Conservation (phyloP, 2,329 filamentous ascomycete species). For the Fusarium brachygibbosum region DNA sequence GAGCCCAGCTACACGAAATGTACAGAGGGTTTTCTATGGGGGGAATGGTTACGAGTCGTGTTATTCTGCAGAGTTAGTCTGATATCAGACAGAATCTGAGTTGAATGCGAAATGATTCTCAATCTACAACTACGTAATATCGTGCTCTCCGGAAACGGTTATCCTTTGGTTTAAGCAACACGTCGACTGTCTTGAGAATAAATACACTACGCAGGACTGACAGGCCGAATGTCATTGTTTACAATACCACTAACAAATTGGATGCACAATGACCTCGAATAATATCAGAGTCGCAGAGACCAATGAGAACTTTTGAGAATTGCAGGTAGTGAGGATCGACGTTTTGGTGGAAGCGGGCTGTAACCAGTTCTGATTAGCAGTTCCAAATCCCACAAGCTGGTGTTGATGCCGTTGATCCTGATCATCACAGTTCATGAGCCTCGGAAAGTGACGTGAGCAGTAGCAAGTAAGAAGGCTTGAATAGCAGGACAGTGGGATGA, state of each 20-base stretch:
- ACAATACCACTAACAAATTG: background rate
- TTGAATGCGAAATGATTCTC: background rate
- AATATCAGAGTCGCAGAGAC: background rate
- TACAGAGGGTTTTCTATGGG: background rate
- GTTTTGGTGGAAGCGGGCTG: conserved; percentile 15
- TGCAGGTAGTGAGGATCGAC: conserved; percentile 24
- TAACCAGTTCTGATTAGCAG: background rate
- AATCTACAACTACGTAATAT: background rate
- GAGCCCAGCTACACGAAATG: background rate
- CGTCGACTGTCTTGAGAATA: background rate
- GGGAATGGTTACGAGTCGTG: background rate
- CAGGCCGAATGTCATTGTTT: background rate
- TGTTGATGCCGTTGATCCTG: conserved; percentile 2
- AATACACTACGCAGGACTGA: background rate
- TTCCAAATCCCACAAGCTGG: conserved; percentile 1
- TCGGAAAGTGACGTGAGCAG: conserved; percentile 35
- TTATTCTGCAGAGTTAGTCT: background rate
- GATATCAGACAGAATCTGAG: conserved; percentile 1
- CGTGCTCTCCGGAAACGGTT: conserved; percentile 4
- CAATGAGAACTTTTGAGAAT: conserved; percentile 13
- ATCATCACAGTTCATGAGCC: conserved; percentile 19
- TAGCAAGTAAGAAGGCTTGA: conserved; percentile 23
- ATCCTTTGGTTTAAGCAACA: background rate
- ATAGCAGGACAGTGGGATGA: background rate
- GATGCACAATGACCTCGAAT: background rate